These are phyloP conservation scores for Pseudocercospora ulei DNA, from an alignment of 2,329 filamentous ascomycete genomes.

Conservation along the genomic window DNA sequence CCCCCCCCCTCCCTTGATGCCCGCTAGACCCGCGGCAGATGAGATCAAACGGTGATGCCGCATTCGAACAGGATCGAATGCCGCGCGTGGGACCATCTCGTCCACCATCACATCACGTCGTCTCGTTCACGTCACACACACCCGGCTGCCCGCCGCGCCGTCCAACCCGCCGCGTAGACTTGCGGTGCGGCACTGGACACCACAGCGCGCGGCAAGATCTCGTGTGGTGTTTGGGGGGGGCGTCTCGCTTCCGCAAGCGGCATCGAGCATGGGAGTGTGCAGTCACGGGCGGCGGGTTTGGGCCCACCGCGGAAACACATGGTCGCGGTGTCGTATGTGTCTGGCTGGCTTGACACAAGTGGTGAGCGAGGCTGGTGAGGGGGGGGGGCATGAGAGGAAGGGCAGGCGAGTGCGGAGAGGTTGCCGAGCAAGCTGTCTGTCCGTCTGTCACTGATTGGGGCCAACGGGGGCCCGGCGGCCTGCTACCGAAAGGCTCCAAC, in stretches of 20 bases:
- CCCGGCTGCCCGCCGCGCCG: conserved; percentile 4
- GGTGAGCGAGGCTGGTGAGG: conserved; percentile 6
- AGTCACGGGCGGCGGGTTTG: conserved; percentile 8
- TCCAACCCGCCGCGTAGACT: conserved; percentile 5
- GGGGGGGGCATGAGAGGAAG: no score
- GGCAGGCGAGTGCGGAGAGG: no score
- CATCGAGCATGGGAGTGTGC: conserved; percentile 11
- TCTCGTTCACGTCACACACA: conserved; percentile 9
- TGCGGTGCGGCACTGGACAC: conserved; percentile 5
- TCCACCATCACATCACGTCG: no score
- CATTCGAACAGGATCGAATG: no score
- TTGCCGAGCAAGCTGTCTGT: no score
- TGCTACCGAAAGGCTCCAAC: conserved; percentile 1
- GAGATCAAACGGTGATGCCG: no score
- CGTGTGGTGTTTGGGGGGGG: conserved; percentile 2
- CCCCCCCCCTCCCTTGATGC: neutral
- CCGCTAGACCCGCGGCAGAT: conserved; percentile 4
- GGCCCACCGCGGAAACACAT: conserved; percentile 4
- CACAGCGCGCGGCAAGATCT: conserved; percentile 5
- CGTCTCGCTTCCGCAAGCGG: conserved; percentile 11
- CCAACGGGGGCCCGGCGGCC: neutral
- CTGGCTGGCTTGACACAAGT: no score
- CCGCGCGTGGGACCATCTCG: no score
- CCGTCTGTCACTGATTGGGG: no score
- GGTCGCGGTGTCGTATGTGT: neutral